Evolutionary conservation across 345 rosid species (phyloP).

Genomic region (Citrus glauca): DNA sequence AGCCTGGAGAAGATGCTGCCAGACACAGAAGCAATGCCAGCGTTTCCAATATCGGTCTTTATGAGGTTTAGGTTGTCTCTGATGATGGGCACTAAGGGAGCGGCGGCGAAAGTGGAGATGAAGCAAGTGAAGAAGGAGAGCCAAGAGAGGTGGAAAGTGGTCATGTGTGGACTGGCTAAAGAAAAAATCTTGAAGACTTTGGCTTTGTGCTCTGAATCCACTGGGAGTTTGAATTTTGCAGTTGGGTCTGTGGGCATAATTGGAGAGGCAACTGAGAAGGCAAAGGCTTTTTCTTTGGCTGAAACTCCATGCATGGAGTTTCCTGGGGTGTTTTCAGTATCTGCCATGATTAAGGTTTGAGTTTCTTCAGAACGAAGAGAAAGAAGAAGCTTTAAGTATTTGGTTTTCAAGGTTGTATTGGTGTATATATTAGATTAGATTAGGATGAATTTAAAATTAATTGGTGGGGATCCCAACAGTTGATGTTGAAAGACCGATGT

Average conservation of each 20-base stretch:
- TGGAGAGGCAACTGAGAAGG: slow-evolving; percentile 57
- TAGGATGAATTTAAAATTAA: background rate
- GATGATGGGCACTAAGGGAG: slow-evolving; percentile 84
- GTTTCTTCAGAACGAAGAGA: background rate
- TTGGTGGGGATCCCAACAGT: background rate
- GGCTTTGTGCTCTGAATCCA: slow-evolving; percentile 88
- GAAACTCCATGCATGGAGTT: slow-evolving; percentile 84
- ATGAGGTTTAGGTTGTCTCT: slow-evolving; percentile 69
- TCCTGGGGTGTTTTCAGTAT: slow-evolving; percentile 55
- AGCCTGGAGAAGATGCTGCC: slow-evolving; percentile 92
- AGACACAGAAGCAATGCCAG: slow-evolving; percentile 87
- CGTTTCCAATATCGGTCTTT: slow-evolving; percentile 65
- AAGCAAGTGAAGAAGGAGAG: slow-evolving; percentile 87
- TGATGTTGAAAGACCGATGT: background rate
- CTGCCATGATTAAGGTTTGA: slow-evolving; percentile 26
- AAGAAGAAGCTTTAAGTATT: background rate
- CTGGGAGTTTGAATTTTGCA: slow-evolving; percentile 58
- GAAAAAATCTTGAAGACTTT: slow-evolving; percentile 66
- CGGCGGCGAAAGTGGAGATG: slow-evolving; percentile 84
- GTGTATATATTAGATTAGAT: no score
- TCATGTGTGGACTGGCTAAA: slow-evolving; percentile 78
- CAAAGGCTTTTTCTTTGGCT: slow-evolving; percentile 57
- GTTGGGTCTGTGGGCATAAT: slow-evolving; percentile 54
- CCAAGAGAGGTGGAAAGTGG: slow-evolving; percentile 91
- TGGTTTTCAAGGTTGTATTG: background rate